Evolutionary conservation across 257 asterid species (phyloP), one percentile per base, ranked within the genome.

Genomic region (Salvia miltiorrhiza): DNA sequence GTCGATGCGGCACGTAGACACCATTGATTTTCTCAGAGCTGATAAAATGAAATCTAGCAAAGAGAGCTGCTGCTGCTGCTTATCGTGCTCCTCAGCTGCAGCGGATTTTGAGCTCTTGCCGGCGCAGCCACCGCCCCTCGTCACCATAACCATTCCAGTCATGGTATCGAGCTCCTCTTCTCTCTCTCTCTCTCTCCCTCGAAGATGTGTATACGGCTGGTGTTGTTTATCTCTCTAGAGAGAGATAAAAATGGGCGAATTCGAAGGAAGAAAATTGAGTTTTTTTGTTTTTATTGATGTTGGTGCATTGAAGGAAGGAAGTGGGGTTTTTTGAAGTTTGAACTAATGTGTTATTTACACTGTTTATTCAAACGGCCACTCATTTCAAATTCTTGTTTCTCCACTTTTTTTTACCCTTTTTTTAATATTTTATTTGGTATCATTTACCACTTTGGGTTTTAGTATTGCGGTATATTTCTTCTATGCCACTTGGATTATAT

Each of bases 21-120:
- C 90, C 99, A 94, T 87, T 1, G 99, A 91, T 65, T 91, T 94
- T 57, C 96, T 85, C 64, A 94, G 67, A 65, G 95, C 97, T 2
- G 97, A 81, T 56, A 94, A 3, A 0, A 93, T 74, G 76, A 93
- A 79, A 70, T 87, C 93, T 55, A 93, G 71, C 67, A 93, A 28
- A 14, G 95, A 88, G 28, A 90, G 75, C 84, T 91, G 79, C 65
- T 86, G 79, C 63, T 80, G 82, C 74, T 81, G 76, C 74, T 87
- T 76, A 26, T 77, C 79, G 26, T 80, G 77, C 73, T 67, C 84
- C 75, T 73, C 79, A 2, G 74, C 83, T 61, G 45, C 82, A 32
- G 72, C 78, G 17, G 87, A 77, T 69, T 77, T 79, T n/a, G 82
- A 73, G 81, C 82, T 71, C 83, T 72, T 52, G 9, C 89, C 85